Percentiles rank a stretch among this genome's conserved stretches.
These are phyloP conservation scores for Biancaea sappan DNA, from an alignment of 306 rosid genomes.

Conservation along the genomic window DNA sequence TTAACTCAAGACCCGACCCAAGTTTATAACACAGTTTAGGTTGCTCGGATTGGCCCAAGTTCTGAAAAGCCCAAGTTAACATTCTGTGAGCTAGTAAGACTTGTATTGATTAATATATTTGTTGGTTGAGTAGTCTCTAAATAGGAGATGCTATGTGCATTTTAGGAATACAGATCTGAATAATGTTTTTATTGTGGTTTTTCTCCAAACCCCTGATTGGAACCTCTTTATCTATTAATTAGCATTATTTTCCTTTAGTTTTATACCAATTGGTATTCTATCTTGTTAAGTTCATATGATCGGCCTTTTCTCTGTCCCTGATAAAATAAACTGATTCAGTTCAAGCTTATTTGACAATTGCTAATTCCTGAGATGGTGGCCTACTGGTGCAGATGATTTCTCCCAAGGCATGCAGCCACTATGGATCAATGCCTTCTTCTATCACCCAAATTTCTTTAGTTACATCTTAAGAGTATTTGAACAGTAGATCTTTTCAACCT, in stretches of 20 bases:
- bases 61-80: neutral
- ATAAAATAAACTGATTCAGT: neutral
- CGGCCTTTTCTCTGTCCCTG: neutral
- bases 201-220: neutral
- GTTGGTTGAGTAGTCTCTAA: neutral
- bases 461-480: neutral
- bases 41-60: neutral
- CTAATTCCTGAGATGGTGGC: neutral
- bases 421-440: neutral
- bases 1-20: neutral
- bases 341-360: neutral
- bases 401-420: neutral
- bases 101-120: neutral
- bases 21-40: neutral
- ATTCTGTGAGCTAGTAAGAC: neutral
- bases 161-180: neutral
- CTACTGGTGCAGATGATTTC: neutral
- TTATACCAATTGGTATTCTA: neutral
- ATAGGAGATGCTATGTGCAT: neutral
- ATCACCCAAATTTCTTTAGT: neutral
- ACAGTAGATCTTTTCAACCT: neutral
- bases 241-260: neutral
- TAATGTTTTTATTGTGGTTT: neutral
- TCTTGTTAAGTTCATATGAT: neutral
- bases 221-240: neutral